phyloP scores from a whole-genome alignment of 148 eudicot species.

The Nepenthes mirabilis region DNA sequence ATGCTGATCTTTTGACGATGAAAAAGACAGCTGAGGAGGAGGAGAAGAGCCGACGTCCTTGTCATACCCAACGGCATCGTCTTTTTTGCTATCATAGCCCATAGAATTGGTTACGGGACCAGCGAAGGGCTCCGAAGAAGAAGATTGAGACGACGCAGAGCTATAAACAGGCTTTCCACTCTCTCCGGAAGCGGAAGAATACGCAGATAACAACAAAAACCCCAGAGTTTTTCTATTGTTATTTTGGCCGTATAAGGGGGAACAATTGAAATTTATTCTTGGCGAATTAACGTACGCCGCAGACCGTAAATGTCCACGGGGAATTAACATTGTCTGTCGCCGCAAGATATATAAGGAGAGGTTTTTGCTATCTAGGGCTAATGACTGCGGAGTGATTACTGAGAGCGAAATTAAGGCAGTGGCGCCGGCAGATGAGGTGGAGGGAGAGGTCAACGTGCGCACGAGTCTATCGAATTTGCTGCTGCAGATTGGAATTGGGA shows the following conservation, averaged over 20 bases:
- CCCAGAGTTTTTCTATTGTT: neutral
- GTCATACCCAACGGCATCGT: slow-evolving; percentile 13
- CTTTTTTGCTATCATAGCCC: slow-evolving; percentile 13
- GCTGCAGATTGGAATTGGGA: too few relatives aligned
- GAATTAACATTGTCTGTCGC: neutral
- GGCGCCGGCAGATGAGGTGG: neutral
- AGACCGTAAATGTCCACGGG: slow-evolving; percentile 16
- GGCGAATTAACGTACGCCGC: slow-evolving; percentile 22
- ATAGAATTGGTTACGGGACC: slow-evolving; percentile 7
- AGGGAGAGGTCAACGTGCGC: neutral
- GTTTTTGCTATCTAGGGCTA: neutral
- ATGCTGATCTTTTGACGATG: neutral
- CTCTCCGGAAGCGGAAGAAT: slow-evolving; percentile 13
- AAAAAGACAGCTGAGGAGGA: neutral
- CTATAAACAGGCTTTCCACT: slow-evolving; percentile 11
- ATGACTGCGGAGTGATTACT: neutral
- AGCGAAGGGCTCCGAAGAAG: neutral
- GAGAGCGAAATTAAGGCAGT: neutral
- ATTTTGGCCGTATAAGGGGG: slow-evolving; percentile 3
- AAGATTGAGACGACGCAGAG: neutral
- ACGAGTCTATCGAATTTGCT: too few relatives aligned
- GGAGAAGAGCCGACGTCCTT: slow-evolving; percentile 2
- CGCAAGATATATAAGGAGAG: neutral
- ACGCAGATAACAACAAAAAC: slow-evolving; percentile 5
- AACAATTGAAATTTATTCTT: slow-evolving; percentile 4